phyloP scores from a whole-genome alignment of 2,329 filamentous ascomycete genomes.

The Cercospora janseana region DNA sequence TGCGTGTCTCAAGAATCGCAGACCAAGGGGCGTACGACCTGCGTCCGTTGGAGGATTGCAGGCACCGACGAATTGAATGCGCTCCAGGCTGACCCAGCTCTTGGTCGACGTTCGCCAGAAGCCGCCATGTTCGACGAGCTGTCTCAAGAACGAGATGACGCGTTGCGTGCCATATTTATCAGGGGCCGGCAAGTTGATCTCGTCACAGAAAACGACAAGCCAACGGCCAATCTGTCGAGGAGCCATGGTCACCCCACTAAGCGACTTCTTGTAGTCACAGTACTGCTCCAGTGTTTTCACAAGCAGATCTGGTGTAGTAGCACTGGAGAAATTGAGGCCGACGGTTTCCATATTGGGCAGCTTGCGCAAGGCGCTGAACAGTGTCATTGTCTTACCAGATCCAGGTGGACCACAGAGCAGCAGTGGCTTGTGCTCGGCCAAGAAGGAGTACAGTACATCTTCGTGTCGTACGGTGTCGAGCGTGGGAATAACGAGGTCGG shows the following conservation, averaged over 20 bases:
- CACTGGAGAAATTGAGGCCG: constrained; percentile 98
- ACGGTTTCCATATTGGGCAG: constrained; percentile 98
- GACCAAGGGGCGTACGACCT: constrained; percentile 89
- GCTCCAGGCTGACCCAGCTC: constrained; percentile 94
- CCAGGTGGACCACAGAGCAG: constrained; percentile 95
- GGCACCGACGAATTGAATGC: constrained; percentile 97
- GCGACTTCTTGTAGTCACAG: constrained; percentile 98
- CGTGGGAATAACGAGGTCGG: constrained; percentile 96
- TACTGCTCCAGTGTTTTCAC: constrained; percentile 99
- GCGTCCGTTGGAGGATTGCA: constrained; percentile 98
- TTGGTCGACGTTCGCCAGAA: constrained; percentile 99
- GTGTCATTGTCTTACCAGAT: constrained; percentile 99
- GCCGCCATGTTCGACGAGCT: constrained; percentile 96
- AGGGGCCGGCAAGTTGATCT: constrained; percentile 97
- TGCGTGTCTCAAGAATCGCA: constrained; percentile 90
- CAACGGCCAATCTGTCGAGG: constrained; percentile 95
- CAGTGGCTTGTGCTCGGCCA: constrained; percentile 96
- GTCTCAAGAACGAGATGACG: constrained; percentile 93
- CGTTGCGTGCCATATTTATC: constrained; percentile 97
- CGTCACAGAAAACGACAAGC: constrained; percentile 98
- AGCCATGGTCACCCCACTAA: constrained; percentile 92
- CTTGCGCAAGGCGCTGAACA: constrained; percentile 96
- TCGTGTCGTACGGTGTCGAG: constrained; percentile 96
- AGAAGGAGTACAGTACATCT: constrained; percentile 98
- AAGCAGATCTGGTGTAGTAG: constrained; percentile 92